These are phyloP conservation scores for Batkoa obscura DNA, from an alignment of 371 early-diverging fungal species.

Conservation along the genomic window DNA sequence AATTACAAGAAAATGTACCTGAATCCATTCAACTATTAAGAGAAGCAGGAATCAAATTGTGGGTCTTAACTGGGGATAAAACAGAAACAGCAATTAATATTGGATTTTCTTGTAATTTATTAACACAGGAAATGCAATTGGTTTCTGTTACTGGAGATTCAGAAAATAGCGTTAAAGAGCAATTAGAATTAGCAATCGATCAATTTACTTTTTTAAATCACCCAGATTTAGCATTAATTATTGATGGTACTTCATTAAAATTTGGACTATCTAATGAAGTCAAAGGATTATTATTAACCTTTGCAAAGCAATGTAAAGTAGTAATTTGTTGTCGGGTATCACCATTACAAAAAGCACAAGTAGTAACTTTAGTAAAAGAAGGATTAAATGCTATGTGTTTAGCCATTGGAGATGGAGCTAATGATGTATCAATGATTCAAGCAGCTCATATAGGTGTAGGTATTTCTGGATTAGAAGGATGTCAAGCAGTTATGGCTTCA, in stretches of 20 bases:
- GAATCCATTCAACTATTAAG: conserved; percentile 66
- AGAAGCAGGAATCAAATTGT: conserved; percentile 87
- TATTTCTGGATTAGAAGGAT: conserved; percentile 81
- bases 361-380: conserved; percentile 72
- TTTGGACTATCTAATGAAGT: conserved; percentile 41
- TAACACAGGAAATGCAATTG: conserved; percentile 50
- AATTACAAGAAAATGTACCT: conserved; percentile 89
- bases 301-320: conserved; percentile 62
- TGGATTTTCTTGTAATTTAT: conserved; percentile 71
- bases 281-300: conserved; percentile 32
- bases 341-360: conserved; percentile 93
- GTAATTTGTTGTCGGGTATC: conserved; percentile 90
- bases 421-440: conserved; percentile 86
- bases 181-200: conserved; percentile 17
- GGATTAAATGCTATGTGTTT: conserved; percentile 44
- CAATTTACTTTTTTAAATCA: conserved; percentile 22
- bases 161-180: conserved; percentile 7
- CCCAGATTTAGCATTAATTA: conserved; percentile 58
- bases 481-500: conserved; percentile 73
- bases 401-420: conserved; percentile 98
- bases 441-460: conserved; percentile 92
- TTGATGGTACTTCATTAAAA: conserved; percentile 77
- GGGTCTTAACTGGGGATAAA: conserved; percentile 99
- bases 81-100: conserved; percentile 97
- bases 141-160: conserved; percentile 31